Percentiles rank a stretch among this genome's conserved stretches.
These are phyloP conservation scores for Chaetomium sp. DNA, from an alignment of 2,329 filamentous ascomycete genomes.

Conservation along the genomic window DNA sequence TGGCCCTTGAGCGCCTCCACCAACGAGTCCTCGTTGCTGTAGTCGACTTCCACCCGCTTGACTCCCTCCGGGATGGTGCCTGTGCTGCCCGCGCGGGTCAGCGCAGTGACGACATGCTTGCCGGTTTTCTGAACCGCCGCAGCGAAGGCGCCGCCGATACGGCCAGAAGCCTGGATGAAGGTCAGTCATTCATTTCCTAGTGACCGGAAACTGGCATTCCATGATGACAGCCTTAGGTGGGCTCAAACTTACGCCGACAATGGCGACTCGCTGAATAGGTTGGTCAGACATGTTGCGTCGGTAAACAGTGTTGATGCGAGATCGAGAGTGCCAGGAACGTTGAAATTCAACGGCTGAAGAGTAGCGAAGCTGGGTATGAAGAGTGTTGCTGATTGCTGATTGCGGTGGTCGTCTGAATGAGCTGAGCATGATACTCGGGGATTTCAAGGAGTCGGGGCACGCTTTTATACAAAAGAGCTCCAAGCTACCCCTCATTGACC, in stretches of 20 bases:
- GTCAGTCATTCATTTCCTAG: too few species aligned
- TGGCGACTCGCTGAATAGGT: neutral
- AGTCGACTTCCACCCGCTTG: slow-evolving; percentile 12
- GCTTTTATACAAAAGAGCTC: too few species aligned
- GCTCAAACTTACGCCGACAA: slow-evolving; percentile 6
- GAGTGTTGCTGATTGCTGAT: neutral
- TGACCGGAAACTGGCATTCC: neutral
- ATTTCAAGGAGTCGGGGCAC: too few species aligned
- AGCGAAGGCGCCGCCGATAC: slow-evolving; percentile 9
- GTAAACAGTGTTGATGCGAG: neutral
- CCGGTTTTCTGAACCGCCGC: neutral
- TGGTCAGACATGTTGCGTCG: slow-evolving; percentile 1
- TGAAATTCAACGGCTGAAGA: neutral
- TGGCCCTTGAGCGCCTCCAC: slow-evolving; percentile 13
- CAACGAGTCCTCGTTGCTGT: slow-evolving; percentile 9
- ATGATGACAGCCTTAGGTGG: neutral
- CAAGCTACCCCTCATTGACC: too few species aligned
- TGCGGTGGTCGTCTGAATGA: neutral
- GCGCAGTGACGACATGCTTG: slow-evolving; percentile 17
- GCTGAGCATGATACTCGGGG: too few species aligned
- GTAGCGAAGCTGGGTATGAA: neutral
- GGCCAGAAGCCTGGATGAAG: slow-evolving; percentile 3
- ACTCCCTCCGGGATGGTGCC: slow-evolving; percentile 9
- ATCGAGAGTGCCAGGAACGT: too few species aligned
- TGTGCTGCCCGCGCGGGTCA: slow-evolving; percentile 13